A percentile compares a stretch with the other conserved stretches of the same genome.
Evolutionary conservation across 2,329 filamentous ascomycete species (phyloP).

Genomic region (Elsinoe australis): DNA sequence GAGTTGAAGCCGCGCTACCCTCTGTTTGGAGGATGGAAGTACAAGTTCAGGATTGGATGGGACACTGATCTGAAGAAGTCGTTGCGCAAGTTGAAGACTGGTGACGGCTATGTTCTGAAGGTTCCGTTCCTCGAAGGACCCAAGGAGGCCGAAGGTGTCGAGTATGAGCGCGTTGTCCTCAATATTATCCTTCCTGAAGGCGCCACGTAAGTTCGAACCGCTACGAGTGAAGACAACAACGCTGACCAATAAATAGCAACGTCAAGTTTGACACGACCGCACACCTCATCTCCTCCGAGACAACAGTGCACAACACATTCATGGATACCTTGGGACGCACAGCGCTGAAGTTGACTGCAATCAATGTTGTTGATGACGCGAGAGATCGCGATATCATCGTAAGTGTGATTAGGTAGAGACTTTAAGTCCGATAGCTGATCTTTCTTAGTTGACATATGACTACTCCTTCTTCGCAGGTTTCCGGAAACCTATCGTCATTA

Average conservation of each 20-base stretch:
- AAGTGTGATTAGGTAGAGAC: conserved; percentile 23
- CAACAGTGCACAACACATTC: conserved; percentile 72
- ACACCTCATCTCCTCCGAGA: conserved; percentile 57
- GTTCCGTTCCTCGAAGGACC: conserved; percentile 92
- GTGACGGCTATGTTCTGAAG: conserved; percentile 73
- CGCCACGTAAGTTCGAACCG: conserved; percentile 56
- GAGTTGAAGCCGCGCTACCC: conserved; percentile 92
- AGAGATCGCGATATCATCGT: conserved; percentile 72
- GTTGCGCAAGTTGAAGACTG: conserved; percentile 55
- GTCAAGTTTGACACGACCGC: conserved; percentile 69
- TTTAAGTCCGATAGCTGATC: not conserved
- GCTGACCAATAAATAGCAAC: conserved; percentile 50
- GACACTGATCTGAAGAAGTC: conserved; percentile 75
- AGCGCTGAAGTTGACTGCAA: conserved; percentile 66
- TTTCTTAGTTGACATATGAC: conserved; percentile 63
- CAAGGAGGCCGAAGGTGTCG: conserved; percentile 73
- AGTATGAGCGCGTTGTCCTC: conserved; percentile 73
- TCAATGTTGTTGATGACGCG: conserved; percentile 85
- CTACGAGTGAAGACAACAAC: not conserved
- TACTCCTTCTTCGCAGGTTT: conserved; percentile 66
- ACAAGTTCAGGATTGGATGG: conserved; percentile 95
- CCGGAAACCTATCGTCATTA: conserved; percentile 79
- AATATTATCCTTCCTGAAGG: conserved; percentile 87
- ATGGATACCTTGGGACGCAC: conserved; percentile 90
- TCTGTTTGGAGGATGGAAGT: conserved; percentile 97